Evolutionary conservation across 495 filamentous ascomycete species (phyloP), one percentile per base, ranked within the genome.

Genomic region (Xanthoparmelia taractica): DNA sequence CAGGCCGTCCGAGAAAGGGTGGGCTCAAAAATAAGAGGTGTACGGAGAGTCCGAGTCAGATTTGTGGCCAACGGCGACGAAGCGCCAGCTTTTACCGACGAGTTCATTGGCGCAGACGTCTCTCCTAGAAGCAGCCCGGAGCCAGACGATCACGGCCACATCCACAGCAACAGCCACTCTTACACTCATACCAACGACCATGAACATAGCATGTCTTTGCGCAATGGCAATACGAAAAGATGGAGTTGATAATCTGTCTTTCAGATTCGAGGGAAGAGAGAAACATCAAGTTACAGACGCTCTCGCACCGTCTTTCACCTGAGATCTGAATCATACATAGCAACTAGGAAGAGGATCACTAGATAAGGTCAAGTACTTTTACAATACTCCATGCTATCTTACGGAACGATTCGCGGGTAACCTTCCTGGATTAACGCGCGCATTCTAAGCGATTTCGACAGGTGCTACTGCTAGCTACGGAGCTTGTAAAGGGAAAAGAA

Each of bases 41-140:
- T 92, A 48, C 85, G 89, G 70, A 82, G 84, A 57, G 83, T 98
- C 29, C 85, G 85, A 58, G 80, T 98, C 41, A 83, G 92, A 54
- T 96, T 96, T 68, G 82, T 94, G 57, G 82, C 90, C 5, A 83
- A 82, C 63, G 83, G 85, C 40, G 72, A 74, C 33, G 68, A 74
- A 8, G 68, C 74, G 18, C 67, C 76, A 20, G 78, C 80, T 57
- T 85, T 87, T 66, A 80, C 84, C 29, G 87, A 93, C 69, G 90
- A 95, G 72, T 96, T 96, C 67, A 91, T 96, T 59, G 72, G 80
- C 4, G 77, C 80, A 8, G 83, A 89, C 66, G 78, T 86, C 8
- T 86, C 82, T 63, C 78, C 82, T 5, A 76, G 79, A 69, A 78
- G 76, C 11, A 87, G 80, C 63, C 86, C 86, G 0, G 90, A 95